phyloP scores from a whole-genome alignment of 2,329 filamentous ascomycete species.

The Aspergillus sp. region DNA sequence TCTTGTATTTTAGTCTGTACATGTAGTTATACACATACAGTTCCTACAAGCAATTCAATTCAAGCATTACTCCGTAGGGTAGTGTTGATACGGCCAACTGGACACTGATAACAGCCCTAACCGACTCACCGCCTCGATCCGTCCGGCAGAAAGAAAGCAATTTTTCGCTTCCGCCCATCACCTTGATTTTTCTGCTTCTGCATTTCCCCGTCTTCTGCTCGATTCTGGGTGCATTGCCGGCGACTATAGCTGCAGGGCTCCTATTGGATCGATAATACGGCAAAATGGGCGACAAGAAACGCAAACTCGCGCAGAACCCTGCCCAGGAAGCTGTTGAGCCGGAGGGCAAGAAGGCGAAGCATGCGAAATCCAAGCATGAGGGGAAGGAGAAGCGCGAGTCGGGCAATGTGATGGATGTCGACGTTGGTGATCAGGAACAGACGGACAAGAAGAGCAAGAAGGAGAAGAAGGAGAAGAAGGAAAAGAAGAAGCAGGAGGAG shows the following conservation, averaged over 20 bases:
- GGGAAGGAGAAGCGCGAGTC: constrained; percentile 12
- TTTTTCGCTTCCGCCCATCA: constrained; percentile 19
- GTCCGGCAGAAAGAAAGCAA: constrained; percentile 24
- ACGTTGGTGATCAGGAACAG: constrained; percentile 5
- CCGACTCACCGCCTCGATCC: constrained; percentile 15
- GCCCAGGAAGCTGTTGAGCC: constrained; percentile 16
- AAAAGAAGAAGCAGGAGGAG: constrained; percentile 3
- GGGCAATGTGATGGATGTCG: not conserved
- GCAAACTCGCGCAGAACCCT: constrained; percentile 26
- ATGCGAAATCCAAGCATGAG: constrained; percentile 18
- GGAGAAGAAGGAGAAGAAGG: constrained; percentile 6
- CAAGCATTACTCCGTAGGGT: no score
- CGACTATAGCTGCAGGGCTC: no score
- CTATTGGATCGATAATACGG: no score
- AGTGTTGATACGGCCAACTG: no score
- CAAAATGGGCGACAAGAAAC: constrained; percentile 30
- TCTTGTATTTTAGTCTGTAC: constrained; percentile 41
- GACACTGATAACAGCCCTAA: not conserved
- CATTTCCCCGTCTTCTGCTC: constrained; percentile 1
- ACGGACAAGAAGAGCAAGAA: constrained; percentile 1
- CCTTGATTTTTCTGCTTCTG: constrained; percentile 4
- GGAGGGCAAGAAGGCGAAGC: constrained; percentile 26
- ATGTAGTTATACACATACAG: no score
- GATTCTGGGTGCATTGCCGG: no score
- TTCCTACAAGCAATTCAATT: no score